phyloP scores from a whole-genome alignment of 305 asterid genomes.

The Fraxinus greggii region DNA sequence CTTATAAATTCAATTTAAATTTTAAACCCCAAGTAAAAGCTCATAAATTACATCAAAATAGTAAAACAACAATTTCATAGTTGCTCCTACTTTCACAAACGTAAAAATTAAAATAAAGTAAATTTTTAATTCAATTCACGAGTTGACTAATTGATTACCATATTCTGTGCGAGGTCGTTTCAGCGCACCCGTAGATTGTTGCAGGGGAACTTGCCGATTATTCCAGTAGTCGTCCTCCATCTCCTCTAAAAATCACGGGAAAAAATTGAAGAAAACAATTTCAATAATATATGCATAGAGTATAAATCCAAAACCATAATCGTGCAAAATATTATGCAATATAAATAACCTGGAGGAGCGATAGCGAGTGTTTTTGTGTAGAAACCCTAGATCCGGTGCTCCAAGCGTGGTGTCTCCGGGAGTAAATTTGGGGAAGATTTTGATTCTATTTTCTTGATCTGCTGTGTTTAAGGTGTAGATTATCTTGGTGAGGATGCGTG shows the following conservation, averaged over 20 bases:
- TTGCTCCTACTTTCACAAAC: neutral
- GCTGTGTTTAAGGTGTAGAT: neutral
- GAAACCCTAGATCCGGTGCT: slow-evolving; percentile 2
- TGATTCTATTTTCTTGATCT: neutral
- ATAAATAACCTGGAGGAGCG: neutral
- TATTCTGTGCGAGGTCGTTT: slow-evolving; percentile 47
- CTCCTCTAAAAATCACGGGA: neutral
- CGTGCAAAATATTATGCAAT: neutral
- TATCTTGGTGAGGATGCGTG: neutral
- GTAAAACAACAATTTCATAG: neutral
- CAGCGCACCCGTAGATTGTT: slow-evolving; percentile 31
- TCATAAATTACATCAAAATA: neutral
- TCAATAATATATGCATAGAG: neutral
- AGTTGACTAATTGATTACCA: slow-evolving; percentile 25
- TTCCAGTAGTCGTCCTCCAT: slow-evolving; percentile 52
- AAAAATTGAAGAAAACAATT: neutral
- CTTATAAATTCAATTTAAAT: neutral
- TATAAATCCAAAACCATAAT: neutral
- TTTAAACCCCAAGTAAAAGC: neutral
- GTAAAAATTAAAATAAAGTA: neutral
- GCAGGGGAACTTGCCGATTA: slow-evolving; percentile 28
- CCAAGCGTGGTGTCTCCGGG: neutral
- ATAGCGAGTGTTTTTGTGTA: neutral
- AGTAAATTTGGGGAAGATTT: neutral
- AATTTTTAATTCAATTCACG: neutral